phyloP scores from a whole-genome alignment of 176 grass and related monocot species.

The Carex pumila region DNA sequence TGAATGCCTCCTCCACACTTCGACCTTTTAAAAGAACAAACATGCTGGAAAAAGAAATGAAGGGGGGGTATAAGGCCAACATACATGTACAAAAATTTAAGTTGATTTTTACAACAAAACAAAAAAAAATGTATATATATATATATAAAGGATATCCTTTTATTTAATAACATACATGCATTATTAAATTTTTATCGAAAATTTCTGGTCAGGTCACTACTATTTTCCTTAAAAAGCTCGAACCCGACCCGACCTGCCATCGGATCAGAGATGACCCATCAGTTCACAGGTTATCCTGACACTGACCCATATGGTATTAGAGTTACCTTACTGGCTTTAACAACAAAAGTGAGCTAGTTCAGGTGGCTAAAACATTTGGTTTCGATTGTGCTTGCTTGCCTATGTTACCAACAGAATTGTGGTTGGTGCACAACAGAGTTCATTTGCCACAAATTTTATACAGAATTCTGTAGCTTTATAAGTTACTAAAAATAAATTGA shows the following conservation, averaged over 20 bases:
- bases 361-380: background rate
- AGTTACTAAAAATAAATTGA: background rate
- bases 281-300: no score
- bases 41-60: constrained; percentile 42
- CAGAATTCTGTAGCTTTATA: background rate
- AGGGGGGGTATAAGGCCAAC: background rate
- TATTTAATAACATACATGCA: background rate
- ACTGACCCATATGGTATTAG: background rate
- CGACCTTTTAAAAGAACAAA: constrained; percentile 95
- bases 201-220: background rate
- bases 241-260: background rate
- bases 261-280: background rate
- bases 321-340: background rate
- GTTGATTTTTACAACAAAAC: background rate
- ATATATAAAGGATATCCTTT: background rate
- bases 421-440: background rate
- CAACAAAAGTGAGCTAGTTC: background rate
- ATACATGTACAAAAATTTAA: constrained; percentile 11
- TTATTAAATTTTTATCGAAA: background rate
- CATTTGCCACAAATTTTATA: background rate
- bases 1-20: constrained; percentile 73
- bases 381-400: background rate
- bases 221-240: background rate
- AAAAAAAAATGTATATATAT: background rate
- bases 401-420: background rate